Conservation (phyloP, 2,329 filamentous ascomycete species). For the Trichoderma sp. region DNA sequence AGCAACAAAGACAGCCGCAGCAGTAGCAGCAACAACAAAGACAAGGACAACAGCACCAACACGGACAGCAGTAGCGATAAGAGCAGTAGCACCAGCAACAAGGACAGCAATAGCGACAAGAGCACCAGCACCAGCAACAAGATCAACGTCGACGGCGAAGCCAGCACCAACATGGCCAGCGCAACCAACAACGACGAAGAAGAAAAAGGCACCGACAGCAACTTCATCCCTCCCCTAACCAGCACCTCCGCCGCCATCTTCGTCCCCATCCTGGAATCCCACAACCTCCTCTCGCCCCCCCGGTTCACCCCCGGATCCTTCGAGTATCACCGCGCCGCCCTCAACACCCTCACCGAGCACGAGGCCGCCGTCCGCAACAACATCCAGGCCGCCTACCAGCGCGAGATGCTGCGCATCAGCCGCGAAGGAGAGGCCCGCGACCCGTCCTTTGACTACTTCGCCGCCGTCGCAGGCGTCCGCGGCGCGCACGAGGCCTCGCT, state of each 20-base stretch:
- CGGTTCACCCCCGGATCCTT: conserved; percentile 17
- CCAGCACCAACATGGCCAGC: not conserved
- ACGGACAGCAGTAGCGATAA: not conserved
- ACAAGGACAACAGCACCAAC: no score
- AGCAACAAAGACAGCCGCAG: not conserved
- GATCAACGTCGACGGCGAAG: not conserved
- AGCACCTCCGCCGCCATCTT: conserved; percentile 34
- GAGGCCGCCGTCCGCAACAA: conserved; percentile 30
- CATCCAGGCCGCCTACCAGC: conserved; percentile 30
- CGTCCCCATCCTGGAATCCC: conserved; percentile 30
- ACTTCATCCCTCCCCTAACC: conserved; percentile 22
- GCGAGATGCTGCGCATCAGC: conserved; percentile 34
- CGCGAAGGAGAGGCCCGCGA: conserved; percentile 19
- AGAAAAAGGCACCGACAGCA: not conserved
- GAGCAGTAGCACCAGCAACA: not conserved
- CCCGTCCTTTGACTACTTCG: not conserved
- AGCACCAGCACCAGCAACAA: not conserved
- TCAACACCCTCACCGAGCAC: conserved; percentile 29
- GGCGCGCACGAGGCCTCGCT: not conserved
- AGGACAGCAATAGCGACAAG: not conserved
- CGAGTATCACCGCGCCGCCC: conserved; percentile 23
- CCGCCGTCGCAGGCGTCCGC: not conserved
- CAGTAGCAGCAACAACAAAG: not conserved
- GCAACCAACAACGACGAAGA: not conserved
- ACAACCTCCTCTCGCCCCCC: conserved; percentile 25